Base-by-base conservation (phyloP, 1,284 basidiomycete genomes). In the Pholiota adiposa region DNA sequence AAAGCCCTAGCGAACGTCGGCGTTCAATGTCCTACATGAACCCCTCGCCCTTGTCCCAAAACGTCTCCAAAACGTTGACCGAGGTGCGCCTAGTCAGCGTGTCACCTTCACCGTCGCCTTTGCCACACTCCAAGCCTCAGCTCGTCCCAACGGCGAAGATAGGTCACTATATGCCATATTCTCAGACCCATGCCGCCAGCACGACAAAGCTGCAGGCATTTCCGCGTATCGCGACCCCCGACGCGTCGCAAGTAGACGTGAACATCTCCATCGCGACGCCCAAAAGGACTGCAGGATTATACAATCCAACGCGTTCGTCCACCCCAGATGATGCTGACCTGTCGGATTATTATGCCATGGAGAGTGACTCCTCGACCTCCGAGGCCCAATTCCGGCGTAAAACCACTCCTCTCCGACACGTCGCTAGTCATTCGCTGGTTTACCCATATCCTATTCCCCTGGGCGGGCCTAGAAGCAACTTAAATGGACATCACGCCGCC, bases 131-230 rank as follows among this genome's bases (percentile, higher is more conserved):
- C 16, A 52, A 52, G 19, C 14, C 40, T 40, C 51, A 25, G 11
- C 2, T n/a, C 16, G 43, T 34, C n/a, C 23, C 48, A 51, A 33
- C 25, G 19, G 14, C 40, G 16, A 62, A 52, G 31, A 43, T 38
- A 8, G 60, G 58, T 51, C 65, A 66, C 46, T 66, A 66, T 41
- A 58, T 46, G 27, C 62, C 60, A 12, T 41, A 66, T 59, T 66
- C 65, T 11, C 65, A 64, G 52, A 27, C 52, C n/a, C 36, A 55
- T 14, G 27, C 40, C 3, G 31, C 29, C 11, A 51, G 46, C 25
- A 33, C 58, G 5, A 58, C 57, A 9, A 49, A 27, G 11, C 27
- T 56, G n/a, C 62, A 65, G 27, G 58, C 48, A 4, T 63, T 63
- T 48, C 60, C 61, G 31, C 57, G 55, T 19, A 58, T 65, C 50